Evolutionary conservation across 208 protist species (phyloP), one percentile per base, ranked within the genome.

Genomic region (Phytomonas francai): DNA sequence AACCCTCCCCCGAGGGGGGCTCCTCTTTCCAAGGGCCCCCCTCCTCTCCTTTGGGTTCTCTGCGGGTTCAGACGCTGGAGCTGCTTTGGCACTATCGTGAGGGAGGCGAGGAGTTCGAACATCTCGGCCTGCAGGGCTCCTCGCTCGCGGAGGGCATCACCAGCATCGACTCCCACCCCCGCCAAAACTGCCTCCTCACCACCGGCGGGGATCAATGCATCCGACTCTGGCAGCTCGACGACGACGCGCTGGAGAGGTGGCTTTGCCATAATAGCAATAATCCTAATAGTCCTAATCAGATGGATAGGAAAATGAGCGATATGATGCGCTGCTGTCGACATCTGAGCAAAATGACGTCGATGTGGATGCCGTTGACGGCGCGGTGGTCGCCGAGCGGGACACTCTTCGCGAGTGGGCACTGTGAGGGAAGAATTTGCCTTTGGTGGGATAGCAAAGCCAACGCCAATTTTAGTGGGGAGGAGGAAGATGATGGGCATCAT

Each of bases 71-170:
- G 58, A 95, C 89, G 32, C 80, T 95, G 11, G 87, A 95, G 56
- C 70, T 95, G 36, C 71, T 93, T 5, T 95, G 89, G 89, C 89
- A 95, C 80, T 88, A 73, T 71, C 78, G 84, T 29, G 87, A 92
- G 64, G 77, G 78, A 25, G 84, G 86, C 58, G 80, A 91, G 54
- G 89, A 95, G 71, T 87, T 85, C 14, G 85, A 87, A 45, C 77
- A 78, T 30, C 74, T 90, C 4, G 89, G 85, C 45, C 67, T 93
- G 67, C 89, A 91, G 63, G 65, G 32, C 25, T 14, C 62, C 34
- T 84, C 69, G 67, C 64, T 74, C 34, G 80, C 83, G 45, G 88
- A 95, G 54, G 89, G 89, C 65, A 87, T 95, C 65, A 89, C 88
- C 11, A 88, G 80, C 42, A 77, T 95, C 29, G 90, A 93, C 68